These are phyloP conservation scores for Alternaria gansuensis DNA, from an alignment of 2,329 filamentous ascomycete genomes.

Conservation along the genomic window DNA sequence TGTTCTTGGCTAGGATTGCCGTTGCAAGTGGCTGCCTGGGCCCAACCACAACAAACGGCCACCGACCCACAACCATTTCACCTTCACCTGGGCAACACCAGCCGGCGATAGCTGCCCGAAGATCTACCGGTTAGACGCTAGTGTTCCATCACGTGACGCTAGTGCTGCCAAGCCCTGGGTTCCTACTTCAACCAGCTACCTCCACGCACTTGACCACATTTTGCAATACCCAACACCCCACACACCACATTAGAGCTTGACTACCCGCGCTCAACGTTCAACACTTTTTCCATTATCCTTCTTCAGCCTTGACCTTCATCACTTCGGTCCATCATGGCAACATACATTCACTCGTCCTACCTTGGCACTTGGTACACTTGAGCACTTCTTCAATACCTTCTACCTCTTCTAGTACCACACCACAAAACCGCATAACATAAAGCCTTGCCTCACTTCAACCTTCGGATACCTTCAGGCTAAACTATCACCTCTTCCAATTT, in stretches of 20 bases:
- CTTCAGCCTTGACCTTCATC: constrained; percentile 2
- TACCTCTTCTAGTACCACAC: neutral
- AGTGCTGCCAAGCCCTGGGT: neutral
- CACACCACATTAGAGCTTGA: neutral
- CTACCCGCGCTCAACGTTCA: neutral
- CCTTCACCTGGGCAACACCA: constrained; percentile 16
- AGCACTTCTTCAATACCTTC: constrained; percentile 4
- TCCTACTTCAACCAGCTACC: constrained; percentile 1
- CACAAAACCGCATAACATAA: constrained; percentile 1
- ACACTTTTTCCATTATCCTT: neutral
- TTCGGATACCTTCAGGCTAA: neutral
- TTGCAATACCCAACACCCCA: neutral
- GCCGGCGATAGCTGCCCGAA: neutral
- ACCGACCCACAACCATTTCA: neutral
- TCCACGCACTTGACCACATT: constrained; percentile 6
- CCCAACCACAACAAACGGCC: neutral
- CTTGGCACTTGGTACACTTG: constrained; percentile 21
- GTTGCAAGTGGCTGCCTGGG: constrained; percentile 2
- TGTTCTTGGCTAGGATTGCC: constrained; percentile 19
- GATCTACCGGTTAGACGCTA: neutral
- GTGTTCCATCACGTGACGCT: neutral
- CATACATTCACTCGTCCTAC: constrained; percentile 16
- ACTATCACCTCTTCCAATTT: neutral
- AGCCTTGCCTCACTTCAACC: constrained; percentile 3
- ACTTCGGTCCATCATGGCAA: constrained; percentile 16